Conservation (phyloP, 352 stramenopile genomes). For the Phytophthora sansomeana region DNA sequence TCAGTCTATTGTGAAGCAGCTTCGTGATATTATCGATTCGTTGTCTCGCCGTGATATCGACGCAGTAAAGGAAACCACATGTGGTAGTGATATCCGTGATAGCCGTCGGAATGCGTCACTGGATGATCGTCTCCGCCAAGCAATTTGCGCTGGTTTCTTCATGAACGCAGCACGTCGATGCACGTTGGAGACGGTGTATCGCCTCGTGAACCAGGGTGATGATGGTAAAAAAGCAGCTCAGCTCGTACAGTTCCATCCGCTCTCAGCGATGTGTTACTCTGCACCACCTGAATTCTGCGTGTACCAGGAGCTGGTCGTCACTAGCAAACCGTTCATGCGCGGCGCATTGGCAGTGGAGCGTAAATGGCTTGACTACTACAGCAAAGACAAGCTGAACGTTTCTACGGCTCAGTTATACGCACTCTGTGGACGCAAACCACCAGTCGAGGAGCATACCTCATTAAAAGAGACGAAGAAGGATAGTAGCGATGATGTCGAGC, state of each 20-base stretch:
- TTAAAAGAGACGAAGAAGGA: constrained; percentile 6
- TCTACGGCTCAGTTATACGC: constrained; percentile 48
- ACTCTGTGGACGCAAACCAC: constrained; percentile 50
- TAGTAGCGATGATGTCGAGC: not conserved
- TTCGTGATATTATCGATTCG: constrained; percentile 61
- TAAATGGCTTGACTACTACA: constrained; percentile 61
- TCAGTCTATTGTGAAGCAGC: constrained; percentile 56
- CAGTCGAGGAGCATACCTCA: constrained; percentile 5
- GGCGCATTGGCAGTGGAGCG: constrained; percentile 55
- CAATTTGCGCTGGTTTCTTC: constrained; percentile 75
- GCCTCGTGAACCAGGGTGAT: constrained; percentile 36
- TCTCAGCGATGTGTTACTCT: constrained; percentile 59
- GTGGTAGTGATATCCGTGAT: not conserved
- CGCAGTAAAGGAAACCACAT: constrained; percentile 12
- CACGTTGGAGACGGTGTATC: constrained; percentile 72
- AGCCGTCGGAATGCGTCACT: constrained; percentile 17
- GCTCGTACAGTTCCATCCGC: constrained; percentile 75
- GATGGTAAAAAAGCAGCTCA: constrained; percentile 36
- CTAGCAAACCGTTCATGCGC: constrained; percentile 78
- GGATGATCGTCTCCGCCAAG: constrained; percentile 47
- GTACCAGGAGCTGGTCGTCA: constrained; percentile 80
- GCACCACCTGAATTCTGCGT: constrained; percentile 63
- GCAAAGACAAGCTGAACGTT: constrained; percentile 39
- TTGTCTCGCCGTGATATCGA: constrained; percentile 46
- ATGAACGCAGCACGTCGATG: constrained; percentile 67